Percentiles rank a stretch among this genome's conserved stretches.
Evolutionary conservation across 2,329 filamentous ascomycete genomes (phyloP).

Genomic region (Penicillium psychrosexuale): DNA sequence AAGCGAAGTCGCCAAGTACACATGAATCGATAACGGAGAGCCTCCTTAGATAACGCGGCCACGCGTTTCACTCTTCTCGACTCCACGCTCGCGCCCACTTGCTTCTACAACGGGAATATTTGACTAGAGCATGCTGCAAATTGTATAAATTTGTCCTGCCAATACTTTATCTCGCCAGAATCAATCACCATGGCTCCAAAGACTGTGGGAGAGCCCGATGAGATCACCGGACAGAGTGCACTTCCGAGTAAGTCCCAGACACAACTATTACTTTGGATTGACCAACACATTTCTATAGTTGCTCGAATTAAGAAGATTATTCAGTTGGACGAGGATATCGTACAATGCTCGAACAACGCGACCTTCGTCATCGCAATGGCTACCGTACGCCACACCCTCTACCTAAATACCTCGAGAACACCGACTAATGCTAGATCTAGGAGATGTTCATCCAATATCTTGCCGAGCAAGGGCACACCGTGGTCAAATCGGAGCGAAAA

Average conservation of each 20-base stretch:
- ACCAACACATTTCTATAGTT: slow-evolving; percentile 54
- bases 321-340: slow-evolving; percentile 78
- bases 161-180: background rate
- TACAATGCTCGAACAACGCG: slow-evolving; percentile 85
- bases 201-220: slow-evolving; percentile 76
- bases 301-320: slow-evolving; percentile 96
- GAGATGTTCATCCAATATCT: slow-evolving; percentile 97
- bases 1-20: slow-evolving; percentile 24
- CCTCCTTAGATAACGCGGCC: slow-evolving; percentile 29
- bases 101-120: background rate
- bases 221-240: slow-evolving; percentile 79
- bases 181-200: slow-evolving; percentile 77
- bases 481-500: slow-evolving; percentile 87
- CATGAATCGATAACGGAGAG: slow-evolving; percentile 27
- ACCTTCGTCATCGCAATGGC: slow-evolving; percentile 91
- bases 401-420: slow-evolving; percentile 8
- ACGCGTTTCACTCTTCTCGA: slow-evolving; percentile 19
- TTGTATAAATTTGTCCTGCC: background rate
- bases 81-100: slow-evolving; percentile 12
- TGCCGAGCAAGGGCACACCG: slow-evolving; percentile 76
- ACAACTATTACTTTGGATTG: background rate
- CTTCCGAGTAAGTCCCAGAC: slow-evolving; percentile 67
- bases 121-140: background rate
- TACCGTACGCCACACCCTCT: slow-evolving; percentile 56
- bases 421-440: slow-evolving; percentile 41